Evolutionary conservation across 306 rosid species (phyloP), one percentile per base, ranked within the genome.

Genomic region (Ceratonia siliqua): DNA sequence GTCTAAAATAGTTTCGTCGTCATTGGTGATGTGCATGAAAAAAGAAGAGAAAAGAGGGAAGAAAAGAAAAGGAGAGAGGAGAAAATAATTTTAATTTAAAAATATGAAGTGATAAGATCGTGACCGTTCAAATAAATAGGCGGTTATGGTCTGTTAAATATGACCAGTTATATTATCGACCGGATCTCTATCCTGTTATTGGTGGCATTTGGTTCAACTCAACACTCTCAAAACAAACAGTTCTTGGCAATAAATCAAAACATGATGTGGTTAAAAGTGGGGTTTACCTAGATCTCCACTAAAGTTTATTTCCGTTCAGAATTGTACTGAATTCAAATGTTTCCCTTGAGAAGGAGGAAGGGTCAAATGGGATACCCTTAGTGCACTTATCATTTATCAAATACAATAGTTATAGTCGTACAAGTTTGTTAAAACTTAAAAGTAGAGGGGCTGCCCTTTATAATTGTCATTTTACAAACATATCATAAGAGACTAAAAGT

Each of bases 221-320:
- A 27, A 13, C 5, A 13, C 8, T 22, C 11, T n/a, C 43, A n/a
- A 33, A 59, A 59, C 5, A 5, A 24, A 45, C n/a, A 6, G 6
- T 1, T 10, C 2, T 1, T 68, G 43, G 36, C 59, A 18, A 48
- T 14, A 8, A 30, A 36, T 1, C 32, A 30, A 8, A 14, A 4
- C 62, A 68, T 5, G 36, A 54, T 30, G 33, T 41, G 33, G 68
- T 9, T 62, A 59, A 63, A 78, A 82, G 89, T 85, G 89, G 83
- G 63, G 27, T 63, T 42, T 50, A 21, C 81, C 73, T 86, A 70
- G 82, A 81, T 73, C 36, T 77, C 89, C 89, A 86, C 87, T 75
- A 6, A 73, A 0, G 42, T 38, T 61, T 59, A 2, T 53, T 75
- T 61, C 24, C 20, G 57, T 71, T 77, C 74, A 65, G 22, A 45